Conservation (phyloP, 2,329 filamentous ascomycete genomes). For the Microthyrium microscopicum region DNA sequence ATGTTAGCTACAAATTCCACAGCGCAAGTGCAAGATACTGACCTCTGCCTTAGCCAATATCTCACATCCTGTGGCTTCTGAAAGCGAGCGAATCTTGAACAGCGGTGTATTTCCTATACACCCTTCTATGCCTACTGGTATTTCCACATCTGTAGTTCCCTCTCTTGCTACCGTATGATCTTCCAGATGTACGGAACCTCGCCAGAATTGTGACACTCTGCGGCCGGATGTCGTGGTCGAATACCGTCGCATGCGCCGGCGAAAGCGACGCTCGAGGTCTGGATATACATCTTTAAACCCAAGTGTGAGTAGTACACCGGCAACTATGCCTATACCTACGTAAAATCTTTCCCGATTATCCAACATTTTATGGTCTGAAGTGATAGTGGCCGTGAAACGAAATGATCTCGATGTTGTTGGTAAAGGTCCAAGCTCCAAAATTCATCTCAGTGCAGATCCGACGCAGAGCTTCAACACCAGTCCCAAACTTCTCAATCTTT, state of each 20-base stretch:
- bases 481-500: not conserved
- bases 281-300: slow-evolving; percentile 69
- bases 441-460: too few relatives aligned
- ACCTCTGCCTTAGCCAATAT: slow-evolving; percentile 87
- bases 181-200: slow-evolving; percentile 3
- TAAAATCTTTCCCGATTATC: slow-evolving; percentile 34
- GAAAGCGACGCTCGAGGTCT: slow-evolving; percentile 50
- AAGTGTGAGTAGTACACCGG: slow-evolving; percentile 58
- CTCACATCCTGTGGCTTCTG: slow-evolving; percentile 68
- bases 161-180: slow-evolving; percentile 3
- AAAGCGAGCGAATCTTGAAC: slow-evolving; percentile 70
- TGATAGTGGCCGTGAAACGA: too few relatives aligned
- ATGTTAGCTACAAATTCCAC: not conserved
- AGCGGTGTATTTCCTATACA: slow-evolving; percentile 90
- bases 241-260: slow-evolving; percentile 18
- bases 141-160: not conserved
- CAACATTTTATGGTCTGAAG: slow-evolving; percentile 17
- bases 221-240: slow-evolving; percentile 2
- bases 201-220: not conserved
- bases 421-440: too few relatives aligned
- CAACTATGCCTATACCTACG: slow-evolving; percentile 54
- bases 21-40: slow-evolving; percentile 8
- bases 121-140: slow-evolving; percentile 64
- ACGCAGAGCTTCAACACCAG: too few relatives aligned
- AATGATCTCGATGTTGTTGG: too few relatives aligned